These are phyloP conservation scores for Geranomyces michiganensis DNA, from an alignment of 192 early-diverging fungal species.

Conservation along the genomic window DNA sequence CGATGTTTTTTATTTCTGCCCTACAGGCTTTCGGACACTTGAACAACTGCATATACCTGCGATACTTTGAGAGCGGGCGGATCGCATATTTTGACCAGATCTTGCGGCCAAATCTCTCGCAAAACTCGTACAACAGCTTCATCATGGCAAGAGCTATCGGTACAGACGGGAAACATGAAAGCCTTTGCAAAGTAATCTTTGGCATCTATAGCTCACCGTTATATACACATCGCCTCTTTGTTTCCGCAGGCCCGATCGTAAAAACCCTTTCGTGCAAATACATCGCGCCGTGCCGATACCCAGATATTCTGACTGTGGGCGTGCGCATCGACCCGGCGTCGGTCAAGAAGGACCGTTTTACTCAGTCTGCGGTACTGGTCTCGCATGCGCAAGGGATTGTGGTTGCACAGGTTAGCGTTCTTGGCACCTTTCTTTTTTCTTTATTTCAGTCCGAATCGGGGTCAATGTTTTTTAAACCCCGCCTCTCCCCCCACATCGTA, in stretches of 20 bases:
- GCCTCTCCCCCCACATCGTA: no score
- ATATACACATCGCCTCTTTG: slow-evolving; percentile 30
- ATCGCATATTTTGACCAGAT: slow-evolving; percentile 53
- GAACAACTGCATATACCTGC: slow-evolving; percentile 53
- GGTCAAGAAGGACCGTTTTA: slow-evolving; percentile 42
- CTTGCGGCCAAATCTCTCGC: slow-evolving; percentile 23
- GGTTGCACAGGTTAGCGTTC: slow-evolving; percentile 38
- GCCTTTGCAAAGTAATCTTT: neutral
- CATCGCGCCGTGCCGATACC: slow-evolving; percentile 44
- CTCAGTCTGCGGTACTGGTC: slow-evolving; percentile 39
- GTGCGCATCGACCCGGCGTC: slow-evolving; percentile 25
- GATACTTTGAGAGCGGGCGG: slow-evolving; percentile 36
- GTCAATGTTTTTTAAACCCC: no score
- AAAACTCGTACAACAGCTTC: slow-evolving; percentile 27
- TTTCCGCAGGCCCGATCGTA: slow-evolving; percentile 47
- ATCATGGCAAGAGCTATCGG: slow-evolving; percentile 32
- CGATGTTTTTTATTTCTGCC: neutral
- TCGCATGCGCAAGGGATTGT: slow-evolving; percentile 43
- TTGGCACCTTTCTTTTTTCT: no score
- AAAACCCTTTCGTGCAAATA: slow-evolving; percentile 50
- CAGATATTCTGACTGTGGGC: slow-evolving; percentile 51
- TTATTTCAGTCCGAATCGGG: no score
- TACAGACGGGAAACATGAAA: no score
- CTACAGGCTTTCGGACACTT: slow-evolving; percentile 46
- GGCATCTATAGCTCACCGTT: slow-evolving; percentile 12